These are phyloP conservation scores for Diaporthe sp. DNA, from an alignment of 2,329 filamentous ascomycete genomes.

Conservation along the genomic window DNA sequence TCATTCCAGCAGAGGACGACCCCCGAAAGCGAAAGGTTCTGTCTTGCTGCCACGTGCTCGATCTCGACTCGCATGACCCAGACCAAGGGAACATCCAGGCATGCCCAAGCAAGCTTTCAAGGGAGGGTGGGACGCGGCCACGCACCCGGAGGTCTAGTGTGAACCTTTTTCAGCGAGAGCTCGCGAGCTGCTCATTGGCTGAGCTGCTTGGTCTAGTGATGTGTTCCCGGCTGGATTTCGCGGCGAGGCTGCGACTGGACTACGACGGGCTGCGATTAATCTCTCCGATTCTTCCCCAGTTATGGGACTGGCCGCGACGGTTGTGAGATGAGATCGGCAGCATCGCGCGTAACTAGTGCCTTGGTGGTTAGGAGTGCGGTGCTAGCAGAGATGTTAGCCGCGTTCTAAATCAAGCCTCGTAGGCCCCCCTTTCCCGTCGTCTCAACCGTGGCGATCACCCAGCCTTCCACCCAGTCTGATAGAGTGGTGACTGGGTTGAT, in stretches of 20 bases:
- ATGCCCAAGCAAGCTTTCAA: neutral
- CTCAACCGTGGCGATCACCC: conserved; percentile 31
- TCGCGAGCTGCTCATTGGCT: conserved; percentile 21
- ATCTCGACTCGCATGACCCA: conserved; percentile 30
- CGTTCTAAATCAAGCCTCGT: conserved; percentile 25
- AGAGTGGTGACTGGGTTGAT: neutral
- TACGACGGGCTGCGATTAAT: conserved; percentile 3
- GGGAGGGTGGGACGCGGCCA: conserved; percentile 22
- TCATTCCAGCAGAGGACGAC: conserved; percentile 2
- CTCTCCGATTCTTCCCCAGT: conserved; percentile 19
- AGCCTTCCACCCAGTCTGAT: neutral
- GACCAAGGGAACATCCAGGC: conserved; percentile 25
- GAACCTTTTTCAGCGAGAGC: neutral
- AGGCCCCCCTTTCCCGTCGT: conserved; percentile 15
- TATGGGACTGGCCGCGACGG: conserved; percentile 15
- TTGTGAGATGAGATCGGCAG: conserved; percentile 33
- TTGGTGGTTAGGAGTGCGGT: conserved; percentile 17
- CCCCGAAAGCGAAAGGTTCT: conserved; percentile 5
- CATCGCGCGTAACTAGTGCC: conserved; percentile 5
- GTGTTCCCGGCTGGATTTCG: conserved; percentile 23
- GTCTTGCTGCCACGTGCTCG: conserved; percentile 31
- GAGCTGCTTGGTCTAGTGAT: neutral
- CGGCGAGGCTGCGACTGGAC: conserved; percentile 18
- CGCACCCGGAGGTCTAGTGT: conserved; percentile 7
- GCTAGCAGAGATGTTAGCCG: conserved; percentile 21